phyloP scores from a whole-genome alignment of 2,329 filamentous ascomycete species.

The Cladorrhinum sp. region DNA sequence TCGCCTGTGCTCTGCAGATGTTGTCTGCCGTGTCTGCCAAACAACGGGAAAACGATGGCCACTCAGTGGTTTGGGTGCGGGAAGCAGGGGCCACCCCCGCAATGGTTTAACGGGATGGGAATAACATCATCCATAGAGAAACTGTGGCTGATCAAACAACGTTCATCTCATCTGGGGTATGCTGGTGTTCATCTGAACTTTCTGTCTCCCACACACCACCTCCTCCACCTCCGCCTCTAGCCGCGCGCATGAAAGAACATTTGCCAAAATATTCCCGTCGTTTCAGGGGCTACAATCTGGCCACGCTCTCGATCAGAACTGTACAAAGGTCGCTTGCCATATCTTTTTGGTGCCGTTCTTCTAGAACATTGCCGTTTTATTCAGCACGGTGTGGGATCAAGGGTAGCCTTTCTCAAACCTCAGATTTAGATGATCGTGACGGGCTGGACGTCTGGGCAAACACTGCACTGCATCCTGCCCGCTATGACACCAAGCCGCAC shows the following conservation, averaged over 20 bases:
- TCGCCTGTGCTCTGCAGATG: slow-evolving; percentile 25
- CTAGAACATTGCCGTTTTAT: background rate
- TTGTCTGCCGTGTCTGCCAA: slow-evolving; percentile 17
- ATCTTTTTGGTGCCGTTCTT: background rate
- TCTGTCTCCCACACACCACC: background rate
- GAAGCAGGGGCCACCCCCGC: slow-evolving; percentile 24
- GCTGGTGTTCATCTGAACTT: slow-evolving; percentile 21
- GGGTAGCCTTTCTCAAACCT: slow-evolving; percentile 12
- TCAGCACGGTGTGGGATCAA: slow-evolving; percentile 9
- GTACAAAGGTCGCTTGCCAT: slow-evolving; percentile 5
- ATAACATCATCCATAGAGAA: slow-evolving; percentile 21
- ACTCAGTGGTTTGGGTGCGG: slow-evolving; percentile 16
- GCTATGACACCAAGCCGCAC: slow-evolving; percentile 18
- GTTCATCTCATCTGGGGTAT: slow-evolving; percentile 24
- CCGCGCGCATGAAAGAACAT: slow-evolving; percentile 21
- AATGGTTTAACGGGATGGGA: slow-evolving; percentile 22
- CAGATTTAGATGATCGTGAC: slow-evolving; percentile 6
- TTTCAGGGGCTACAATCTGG: slow-evolving; percentile 21
- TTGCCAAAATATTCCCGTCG: slow-evolving; percentile 21
- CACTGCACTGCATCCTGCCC: slow-evolving; percentile 17
- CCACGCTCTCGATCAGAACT: background rate
- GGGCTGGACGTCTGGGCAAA: slow-evolving; percentile 8
- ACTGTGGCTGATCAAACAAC: slow-evolving; percentile 25
- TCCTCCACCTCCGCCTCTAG: background rate
- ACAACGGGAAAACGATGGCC: slow-evolving; percentile 19